Percentiles rank a stretch among this genome's conserved stretches.
Conservation (phyloP, 2,329 filamentous ascomycete genomes). For the Trichoderma lentiforme region DNA sequence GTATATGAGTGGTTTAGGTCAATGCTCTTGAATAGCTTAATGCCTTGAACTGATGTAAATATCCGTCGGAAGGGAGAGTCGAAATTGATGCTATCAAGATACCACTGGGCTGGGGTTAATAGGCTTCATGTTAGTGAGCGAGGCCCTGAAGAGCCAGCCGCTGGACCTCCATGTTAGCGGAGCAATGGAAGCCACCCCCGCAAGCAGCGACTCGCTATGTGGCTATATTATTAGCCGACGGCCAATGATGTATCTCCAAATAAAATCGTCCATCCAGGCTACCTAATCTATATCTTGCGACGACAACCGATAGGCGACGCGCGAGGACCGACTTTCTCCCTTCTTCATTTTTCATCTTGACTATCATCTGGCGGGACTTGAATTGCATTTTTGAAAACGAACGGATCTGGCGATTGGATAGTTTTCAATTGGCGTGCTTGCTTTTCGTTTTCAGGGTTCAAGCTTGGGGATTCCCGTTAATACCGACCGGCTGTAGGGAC, state of each 20-base stretch:
- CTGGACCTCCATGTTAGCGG: neutral
- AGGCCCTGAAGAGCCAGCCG: neutral
- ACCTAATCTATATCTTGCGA: neutral
- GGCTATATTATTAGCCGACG: conserved; percentile 15
- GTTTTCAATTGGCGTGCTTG: neutral
- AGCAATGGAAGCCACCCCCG: neutral
- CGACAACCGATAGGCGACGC: conserved; percentile 1
- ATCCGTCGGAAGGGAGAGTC: neutral
- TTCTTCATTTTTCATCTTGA: neutral
- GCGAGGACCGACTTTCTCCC: neutral
- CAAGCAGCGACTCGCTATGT: neutral
- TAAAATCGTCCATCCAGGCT: neutral
- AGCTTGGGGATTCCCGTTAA: neutral
- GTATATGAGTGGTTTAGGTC: neutral
- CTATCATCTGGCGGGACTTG: neutral
- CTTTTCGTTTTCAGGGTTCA: neutral
- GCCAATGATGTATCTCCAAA: neutral
- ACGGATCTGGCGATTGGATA: neutral
- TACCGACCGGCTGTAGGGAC: neutral
- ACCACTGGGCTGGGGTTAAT: neutral
- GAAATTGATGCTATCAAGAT: neutral
- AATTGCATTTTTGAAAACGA: neutral
- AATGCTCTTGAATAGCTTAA: neutral
- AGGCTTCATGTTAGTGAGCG: neutral
- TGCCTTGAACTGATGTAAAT: neutral